phyloP scores from a whole-genome alignment of 2,329 filamentous ascomycete species.

The Hypoxylon sp. region DNA sequence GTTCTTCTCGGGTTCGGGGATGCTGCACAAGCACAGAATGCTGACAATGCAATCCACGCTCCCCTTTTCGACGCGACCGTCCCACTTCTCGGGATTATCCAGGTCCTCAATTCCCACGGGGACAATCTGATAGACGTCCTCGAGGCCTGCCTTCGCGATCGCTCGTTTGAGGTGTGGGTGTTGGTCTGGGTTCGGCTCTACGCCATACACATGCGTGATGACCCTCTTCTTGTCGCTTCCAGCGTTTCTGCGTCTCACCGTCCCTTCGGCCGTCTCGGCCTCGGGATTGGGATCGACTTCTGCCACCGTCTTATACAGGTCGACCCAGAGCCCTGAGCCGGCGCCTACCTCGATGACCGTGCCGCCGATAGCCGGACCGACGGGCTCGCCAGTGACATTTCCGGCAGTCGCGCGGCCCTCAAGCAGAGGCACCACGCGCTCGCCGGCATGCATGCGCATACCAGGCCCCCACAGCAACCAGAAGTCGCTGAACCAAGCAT shows the following conservation, averaged over 20 bases:
- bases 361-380: conserved; percentile 61
- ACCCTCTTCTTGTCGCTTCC: conserved; percentile 1
- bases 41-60: conserved; percentile 73
- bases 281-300: not conserved
- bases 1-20: conserved; percentile 71
- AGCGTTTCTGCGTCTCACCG: conserved; percentile 15
- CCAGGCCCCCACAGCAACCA: conserved; percentile 70
- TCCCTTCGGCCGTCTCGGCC: not conserved
- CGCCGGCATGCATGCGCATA: conserved; percentile 60
- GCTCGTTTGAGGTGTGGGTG: conserved; percentile 64
- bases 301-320: conserved; percentile 60
- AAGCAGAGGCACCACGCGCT: conserved; percentile 68
- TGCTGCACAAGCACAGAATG: conserved; percentile 74
- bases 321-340: conserved; percentile 73
- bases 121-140: conserved; percentile 72
- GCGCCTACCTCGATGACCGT: conserved; percentile 74
- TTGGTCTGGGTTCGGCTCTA: conserved; percentile 73
- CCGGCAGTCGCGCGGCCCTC: conserved; percentile 64
- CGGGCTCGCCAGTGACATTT: conserved; percentile 53
- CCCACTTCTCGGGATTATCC: conserved; percentile 58
- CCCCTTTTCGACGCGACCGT: conserved; percentile 64
- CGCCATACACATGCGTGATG: conserved; percentile 69
- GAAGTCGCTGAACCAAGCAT: conserved; percentile 73
- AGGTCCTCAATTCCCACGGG: conserved; percentile 75
- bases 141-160: conserved; percentile 67